phyloP scores from a whole-genome alignment of 192 early-diverging fungal genomes.

The Backusella tuberculispora region DNA sequence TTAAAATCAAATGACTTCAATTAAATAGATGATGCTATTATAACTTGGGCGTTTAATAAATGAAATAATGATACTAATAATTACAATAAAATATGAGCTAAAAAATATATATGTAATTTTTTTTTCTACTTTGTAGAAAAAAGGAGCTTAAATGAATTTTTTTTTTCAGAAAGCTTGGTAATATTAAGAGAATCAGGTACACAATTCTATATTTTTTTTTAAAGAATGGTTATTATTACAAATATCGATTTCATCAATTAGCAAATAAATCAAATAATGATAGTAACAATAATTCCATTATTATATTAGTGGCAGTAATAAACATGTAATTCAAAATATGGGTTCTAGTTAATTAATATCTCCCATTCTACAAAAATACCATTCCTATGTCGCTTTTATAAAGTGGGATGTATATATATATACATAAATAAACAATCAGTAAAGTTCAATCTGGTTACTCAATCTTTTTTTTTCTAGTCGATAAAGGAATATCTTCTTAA shows the following conservation, averaged over 20 bases:
- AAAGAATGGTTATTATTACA: background rate
- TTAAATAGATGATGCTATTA: background rate
- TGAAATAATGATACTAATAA: background rate
- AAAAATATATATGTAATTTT: background rate
- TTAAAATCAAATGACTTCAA: no score
- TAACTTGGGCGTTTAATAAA: background rate
- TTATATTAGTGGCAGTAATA: background rate
- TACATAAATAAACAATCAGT: background rate
- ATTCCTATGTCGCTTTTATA: background rate
- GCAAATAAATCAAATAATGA: background rate
- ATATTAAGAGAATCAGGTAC: background rate
- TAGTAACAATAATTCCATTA: background rate
- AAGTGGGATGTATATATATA: background rate
- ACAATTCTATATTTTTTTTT: background rate
- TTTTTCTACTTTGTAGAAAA: constrained; percentile 1
- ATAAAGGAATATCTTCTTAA: background rate
- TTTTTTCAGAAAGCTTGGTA: background rate
- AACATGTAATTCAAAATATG: background rate
- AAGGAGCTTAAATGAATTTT: constrained; percentile 5
- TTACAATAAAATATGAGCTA: background rate
- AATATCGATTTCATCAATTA: background rate
- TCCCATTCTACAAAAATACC: background rate
- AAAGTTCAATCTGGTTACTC: background rate
- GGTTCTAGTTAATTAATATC: constrained; percentile 4
- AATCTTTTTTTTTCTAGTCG: background rate